Evolutionary conservation across 192 early-diverging fungal genomes (phyloP).

Genomic region (Podila clonocystis): DNA sequence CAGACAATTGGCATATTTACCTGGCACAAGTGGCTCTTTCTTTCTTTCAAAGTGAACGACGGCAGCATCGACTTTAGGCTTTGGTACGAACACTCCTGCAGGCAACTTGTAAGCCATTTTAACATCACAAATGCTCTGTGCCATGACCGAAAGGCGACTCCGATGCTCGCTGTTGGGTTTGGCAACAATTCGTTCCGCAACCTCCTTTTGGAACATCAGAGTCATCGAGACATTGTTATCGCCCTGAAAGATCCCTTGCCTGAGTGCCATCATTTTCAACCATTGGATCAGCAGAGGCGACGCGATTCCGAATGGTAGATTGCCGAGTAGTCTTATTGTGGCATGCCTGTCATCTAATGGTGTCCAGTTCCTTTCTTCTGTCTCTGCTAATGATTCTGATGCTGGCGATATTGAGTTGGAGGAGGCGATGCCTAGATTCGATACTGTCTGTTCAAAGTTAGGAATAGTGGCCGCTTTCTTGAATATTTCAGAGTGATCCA

Average conservation of each 20-base stretch:
- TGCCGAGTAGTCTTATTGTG: conserved; percentile 76
- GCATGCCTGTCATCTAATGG: conserved; percentile 11
- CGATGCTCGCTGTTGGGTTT: conserved; percentile 57
- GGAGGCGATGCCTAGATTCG: not conserved
- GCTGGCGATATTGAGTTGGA: not conserved
- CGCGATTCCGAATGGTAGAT: conserved; percentile 82
- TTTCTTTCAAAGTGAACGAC: conserved; percentile 75
- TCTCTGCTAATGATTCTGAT: not conserved
- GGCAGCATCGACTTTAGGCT: conserved; percentile 77
- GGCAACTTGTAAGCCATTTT: conserved; percentile 70
- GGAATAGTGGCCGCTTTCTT: conserved; percentile 35
- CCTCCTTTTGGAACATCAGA: conserved; percentile 88
- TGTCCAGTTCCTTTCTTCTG: not conserved
- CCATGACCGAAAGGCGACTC: conserved; percentile 75
- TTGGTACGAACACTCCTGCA: conserved; percentile 75
- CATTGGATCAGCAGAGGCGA: conserved; percentile 78
- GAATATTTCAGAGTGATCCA: conserved; percentile 65
- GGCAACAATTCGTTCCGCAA: conserved; percentile 74
- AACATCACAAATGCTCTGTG: conserved; percentile 76
- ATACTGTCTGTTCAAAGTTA: not conserved
- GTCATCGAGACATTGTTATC: conserved; percentile 68
- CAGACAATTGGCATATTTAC: conserved; percentile 15
- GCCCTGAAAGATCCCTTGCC: conserved; percentile 69
- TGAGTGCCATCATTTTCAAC: conserved; percentile 65
- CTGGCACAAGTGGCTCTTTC: conserved; percentile 50